Conservation (phyloP, 148 eudicot species). For the Heliosperma pusillum region DNA sequence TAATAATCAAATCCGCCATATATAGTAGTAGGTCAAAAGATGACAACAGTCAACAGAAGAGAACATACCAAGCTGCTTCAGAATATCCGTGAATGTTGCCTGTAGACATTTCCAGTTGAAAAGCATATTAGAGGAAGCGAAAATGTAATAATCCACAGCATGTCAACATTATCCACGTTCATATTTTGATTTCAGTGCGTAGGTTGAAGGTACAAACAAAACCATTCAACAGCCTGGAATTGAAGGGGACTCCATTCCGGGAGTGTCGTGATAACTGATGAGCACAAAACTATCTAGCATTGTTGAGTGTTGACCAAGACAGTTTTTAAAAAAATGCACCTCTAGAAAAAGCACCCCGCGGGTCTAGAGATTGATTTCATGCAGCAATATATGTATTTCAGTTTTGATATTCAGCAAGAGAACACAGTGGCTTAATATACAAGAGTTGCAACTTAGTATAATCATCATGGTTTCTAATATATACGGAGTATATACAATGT, state of each 20-base stretch:
- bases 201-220: no score
- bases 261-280: no score
- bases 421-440: background rate
- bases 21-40: no score
- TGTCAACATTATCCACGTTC: background rate
- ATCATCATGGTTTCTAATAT: no score
- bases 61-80: slow-evolving; percentile 76
- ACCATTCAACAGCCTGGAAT: no score
- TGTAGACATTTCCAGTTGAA: slow-evolving; percentile 29
- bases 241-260: no score
- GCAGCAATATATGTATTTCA: background rate
- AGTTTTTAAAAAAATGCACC: no score
- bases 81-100: slow-evolving; percentile 96
- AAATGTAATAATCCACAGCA: background rate
- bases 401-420: background rate
- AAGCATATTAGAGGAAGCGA: slow-evolving; percentile 16
- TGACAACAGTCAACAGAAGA: background rate
- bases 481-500: no score
- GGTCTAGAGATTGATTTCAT: background rate
- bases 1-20: background rate
- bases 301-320: no score
- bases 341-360: no score
- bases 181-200: background rate
- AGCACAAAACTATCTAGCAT: no score
- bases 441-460: background rate